phyloP scores from a whole-genome alignment of 768 basidiomycete species.

The Mycena olivaceomarginata region DNA sequence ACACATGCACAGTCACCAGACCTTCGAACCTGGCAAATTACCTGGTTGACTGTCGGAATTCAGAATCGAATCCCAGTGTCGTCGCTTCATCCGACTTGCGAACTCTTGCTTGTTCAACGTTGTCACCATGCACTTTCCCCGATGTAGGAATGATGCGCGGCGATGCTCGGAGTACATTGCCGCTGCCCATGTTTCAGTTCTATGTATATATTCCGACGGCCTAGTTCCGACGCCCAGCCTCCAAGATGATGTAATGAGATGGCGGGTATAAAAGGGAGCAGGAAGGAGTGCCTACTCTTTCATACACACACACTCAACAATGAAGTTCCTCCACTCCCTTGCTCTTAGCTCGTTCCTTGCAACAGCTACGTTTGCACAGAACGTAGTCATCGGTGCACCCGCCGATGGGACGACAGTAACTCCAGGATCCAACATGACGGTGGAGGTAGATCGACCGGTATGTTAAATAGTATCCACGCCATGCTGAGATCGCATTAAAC shows the following conservation, averaged over 20 bases:
- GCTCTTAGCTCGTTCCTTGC: conserved; percentile 50
- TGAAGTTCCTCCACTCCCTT: conserved; percentile 40
- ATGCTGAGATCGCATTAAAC: no score
- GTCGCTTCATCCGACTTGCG: neutral
- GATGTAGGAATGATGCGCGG: neutral
- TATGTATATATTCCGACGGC: neutral
- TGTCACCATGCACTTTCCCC: neutral
- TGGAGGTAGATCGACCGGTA: conserved; percentile 70
- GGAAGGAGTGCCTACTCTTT: neutral
- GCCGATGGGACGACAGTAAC: conserved; percentile 54
- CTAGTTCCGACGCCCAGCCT: no score
- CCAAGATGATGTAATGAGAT: conserved; percentile 14
- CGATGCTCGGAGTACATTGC: neutral
- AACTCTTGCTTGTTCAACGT: neutral
- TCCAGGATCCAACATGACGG: conserved; percentile 61
- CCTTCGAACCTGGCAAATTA: no score
- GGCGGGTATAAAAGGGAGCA: conserved; percentile 18
- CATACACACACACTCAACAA: neutral
- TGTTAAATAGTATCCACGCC: conserved; percentile 37
- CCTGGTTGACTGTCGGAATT: no score
- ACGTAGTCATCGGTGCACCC: conserved; percentile 63
- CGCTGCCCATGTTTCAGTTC: neutral
- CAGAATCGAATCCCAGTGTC: neutral
- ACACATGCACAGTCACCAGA: no score
- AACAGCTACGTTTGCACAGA: conserved; percentile 62